Conservation (phyloP, 108 stramenopile genomes). For the Mayamaea pseudoterrestris region DNA sequence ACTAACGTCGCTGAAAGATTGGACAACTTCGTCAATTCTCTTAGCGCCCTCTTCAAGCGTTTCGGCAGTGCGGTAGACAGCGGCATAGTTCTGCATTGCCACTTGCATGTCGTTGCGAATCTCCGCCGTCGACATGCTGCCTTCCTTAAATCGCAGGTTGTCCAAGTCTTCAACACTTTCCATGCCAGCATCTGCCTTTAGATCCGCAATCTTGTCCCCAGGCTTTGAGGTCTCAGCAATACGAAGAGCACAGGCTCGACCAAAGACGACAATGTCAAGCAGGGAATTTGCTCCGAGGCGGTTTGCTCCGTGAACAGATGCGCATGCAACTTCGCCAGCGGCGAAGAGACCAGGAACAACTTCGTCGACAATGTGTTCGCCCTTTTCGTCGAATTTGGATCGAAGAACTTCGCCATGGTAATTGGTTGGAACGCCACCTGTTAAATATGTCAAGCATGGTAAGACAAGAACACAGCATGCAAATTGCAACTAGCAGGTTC, state of each 20-base stretch:
- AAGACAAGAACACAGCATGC: conserved; percentile 39
- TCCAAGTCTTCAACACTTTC: conserved; percentile 82
- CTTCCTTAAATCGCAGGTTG: conserved; percentile 70
- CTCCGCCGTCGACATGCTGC: conserved; percentile 70
- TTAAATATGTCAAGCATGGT: conserved; percentile 93
- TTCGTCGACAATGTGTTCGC: conserved; percentile 38
- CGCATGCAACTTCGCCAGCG: conserved; percentile 96
- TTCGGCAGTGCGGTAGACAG: conserved; percentile 92
- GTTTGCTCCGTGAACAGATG: conserved; percentile 99
- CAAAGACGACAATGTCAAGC: conserved; percentile 99
- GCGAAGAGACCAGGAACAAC: conserved; percentile 97
- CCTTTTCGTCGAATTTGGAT: conserved; percentile 65
- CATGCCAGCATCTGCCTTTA: conserved; percentile 76
- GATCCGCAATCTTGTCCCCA: conserved; percentile 64
- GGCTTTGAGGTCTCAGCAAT: conserved; percentile 94
- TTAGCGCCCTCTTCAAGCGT: conserved; percentile 70
- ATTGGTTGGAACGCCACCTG: conserved; percentile 96
- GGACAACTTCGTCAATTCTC: conserved; percentile 84
- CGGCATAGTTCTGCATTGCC: conserved; percentile 98
- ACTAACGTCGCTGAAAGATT: conserved; percentile 75
- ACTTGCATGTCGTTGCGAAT: conserved; percentile 89
- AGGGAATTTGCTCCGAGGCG: conserved; percentile 97
- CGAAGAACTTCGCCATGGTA: conserved; percentile 91
- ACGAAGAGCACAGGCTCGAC: conserved; percentile 92
- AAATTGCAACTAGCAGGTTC: too few species aligned